Conservation (phyloP, 257 asterid genomes). For the Solanum chmielewskii region DNA sequence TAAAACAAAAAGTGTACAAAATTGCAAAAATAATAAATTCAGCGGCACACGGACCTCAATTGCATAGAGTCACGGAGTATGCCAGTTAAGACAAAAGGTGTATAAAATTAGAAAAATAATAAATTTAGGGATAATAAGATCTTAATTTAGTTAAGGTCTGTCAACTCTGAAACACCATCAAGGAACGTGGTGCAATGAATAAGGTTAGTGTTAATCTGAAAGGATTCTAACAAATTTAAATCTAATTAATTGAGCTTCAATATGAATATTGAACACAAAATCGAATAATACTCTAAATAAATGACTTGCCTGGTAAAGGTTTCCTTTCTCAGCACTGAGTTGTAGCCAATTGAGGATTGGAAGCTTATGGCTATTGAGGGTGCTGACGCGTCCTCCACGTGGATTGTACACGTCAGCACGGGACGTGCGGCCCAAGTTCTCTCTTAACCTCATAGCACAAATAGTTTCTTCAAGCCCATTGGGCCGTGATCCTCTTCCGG, state of each 20-base stretch:
- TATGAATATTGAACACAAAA: neutral
- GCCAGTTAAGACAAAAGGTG: no score
- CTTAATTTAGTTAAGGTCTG: no score
- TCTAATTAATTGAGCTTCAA: accelerated
- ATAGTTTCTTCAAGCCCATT: constrained; percentile 50
- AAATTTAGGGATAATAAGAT: no score
- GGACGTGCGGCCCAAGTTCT: constrained; percentile 30
- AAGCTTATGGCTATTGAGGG: constrained; percentile 40
- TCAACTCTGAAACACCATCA: neutral
- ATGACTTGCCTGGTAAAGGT: constrained; percentile 40
- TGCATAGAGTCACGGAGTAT: no score
- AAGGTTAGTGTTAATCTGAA: neutral
- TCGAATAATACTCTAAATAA: neutral
- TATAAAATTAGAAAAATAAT: no score
- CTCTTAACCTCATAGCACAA: constrained; percentile 28
- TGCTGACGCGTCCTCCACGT: constrained; percentile 43
- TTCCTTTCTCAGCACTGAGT: constrained; percentile 46
- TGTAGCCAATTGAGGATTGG: constrained; percentile 36
- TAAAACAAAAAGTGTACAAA: no score
- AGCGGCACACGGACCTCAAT: no score
- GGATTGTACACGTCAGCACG: constrained; percentile 46
- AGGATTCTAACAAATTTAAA: neutral
- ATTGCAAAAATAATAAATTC: no score
- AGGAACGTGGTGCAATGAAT: no score
- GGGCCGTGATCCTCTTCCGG: neutral